phyloP scores from a whole-genome alignment of 805 yeast species.

The Ogataea allantospora region DNA sequence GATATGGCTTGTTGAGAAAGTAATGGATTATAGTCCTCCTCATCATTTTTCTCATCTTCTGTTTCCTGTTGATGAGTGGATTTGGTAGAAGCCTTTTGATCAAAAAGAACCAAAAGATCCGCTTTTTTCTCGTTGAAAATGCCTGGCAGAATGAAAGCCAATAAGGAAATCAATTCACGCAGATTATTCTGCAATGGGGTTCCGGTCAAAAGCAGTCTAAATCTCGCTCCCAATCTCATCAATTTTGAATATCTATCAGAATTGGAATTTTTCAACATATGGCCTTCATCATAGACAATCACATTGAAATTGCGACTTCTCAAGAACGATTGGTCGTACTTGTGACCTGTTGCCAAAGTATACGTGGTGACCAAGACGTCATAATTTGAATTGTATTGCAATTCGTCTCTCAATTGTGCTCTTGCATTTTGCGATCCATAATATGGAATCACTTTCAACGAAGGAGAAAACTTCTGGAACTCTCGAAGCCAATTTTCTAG shows the following conservation, averaged over 20 bases:
- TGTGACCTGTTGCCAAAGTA: slow-evolving; percentile 83
- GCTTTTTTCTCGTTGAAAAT: slow-evolving; percentile 79
- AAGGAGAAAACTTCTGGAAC: slow-evolving; percentile 84
- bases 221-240: slow-evolving; percentile 80
- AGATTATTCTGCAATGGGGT: slow-evolving; percentile 95
- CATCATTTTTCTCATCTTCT: slow-evolving; percentile 26
- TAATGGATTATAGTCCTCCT: slow-evolving; percentile 66
- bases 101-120: slow-evolving; percentile 77
- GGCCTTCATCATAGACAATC: slow-evolving; percentile 96
- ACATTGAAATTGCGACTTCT: slow-evolving; percentile 75
- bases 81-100: slow-evolving; percentile 78
- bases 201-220: slow-evolving; percentile 87
- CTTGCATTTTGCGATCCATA: slow-evolving; percentile 88
- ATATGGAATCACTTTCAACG: slow-evolving; percentile 80
- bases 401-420: slow-evolving; percentile 72
- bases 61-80: slow-evolving; percentile 28
- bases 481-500: slow-evolving; percentile 97
- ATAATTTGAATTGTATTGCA: slow-evolving; percentile 51
- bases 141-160: slow-evolving; percentile 86
- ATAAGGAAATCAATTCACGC: slow-evolving; percentile 82
- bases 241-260: slow-evolving; percentile 85
- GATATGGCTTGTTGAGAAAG: slow-evolving; percentile 87
- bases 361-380: slow-evolving; percentile 96
- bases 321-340: slow-evolving; percentile 77
- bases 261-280: slow-evolving; percentile 85